Base-by-base conservation (phyloP, 345 rosid genomes). In the Acer yangbiense region DNA sequence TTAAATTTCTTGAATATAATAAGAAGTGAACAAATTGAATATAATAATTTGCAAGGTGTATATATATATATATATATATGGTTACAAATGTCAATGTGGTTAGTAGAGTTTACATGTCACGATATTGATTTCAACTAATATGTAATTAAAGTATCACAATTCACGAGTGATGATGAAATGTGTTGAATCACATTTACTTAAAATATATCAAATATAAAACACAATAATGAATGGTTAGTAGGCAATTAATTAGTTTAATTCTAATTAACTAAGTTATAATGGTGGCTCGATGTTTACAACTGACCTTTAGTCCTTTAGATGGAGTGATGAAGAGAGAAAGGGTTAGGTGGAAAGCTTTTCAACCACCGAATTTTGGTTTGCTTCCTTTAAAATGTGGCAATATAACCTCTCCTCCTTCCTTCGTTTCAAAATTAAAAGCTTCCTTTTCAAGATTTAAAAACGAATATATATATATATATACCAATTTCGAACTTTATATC, bases 321-420 rank as follows among this genome's bases (percentile, higher is more conserved):
- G 69, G 77, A 44, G 77, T 74, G n/a, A 0, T 44, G 32, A 46
- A 62, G 2, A 14, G 69, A 25, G 23, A 62, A 52, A 52, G 9
- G 2, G 16, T 25, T 65, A n/a, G 71, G 50, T 63, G 69, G 69
- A 44, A 10, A 25, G 35, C 17, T 17, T 62, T 29, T 46, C 17
- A 16, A 52, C 32, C 62, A 65, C 46, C 68, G 27, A 29, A 64
- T 25, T 9, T 46, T 29, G 16, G 32, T 27, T n/a, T 18, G 14
- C 3, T 74, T 65, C 21, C 78, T 75, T 75, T 18, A 13, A 9
- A 35, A 18, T 35, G 20, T 12, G 54, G 78, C 78, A 75, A 75
- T 12, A 29, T n/a, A 10, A 14, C 14, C 11, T 50, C 14, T 27
- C n/a, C 9, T 7, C 4, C 61, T 21, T 23, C 4, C 17, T 13